Base-by-base conservation (phyloP, 2,329 filamentous ascomycete species). In the Juglanconis oblonga region DNA sequence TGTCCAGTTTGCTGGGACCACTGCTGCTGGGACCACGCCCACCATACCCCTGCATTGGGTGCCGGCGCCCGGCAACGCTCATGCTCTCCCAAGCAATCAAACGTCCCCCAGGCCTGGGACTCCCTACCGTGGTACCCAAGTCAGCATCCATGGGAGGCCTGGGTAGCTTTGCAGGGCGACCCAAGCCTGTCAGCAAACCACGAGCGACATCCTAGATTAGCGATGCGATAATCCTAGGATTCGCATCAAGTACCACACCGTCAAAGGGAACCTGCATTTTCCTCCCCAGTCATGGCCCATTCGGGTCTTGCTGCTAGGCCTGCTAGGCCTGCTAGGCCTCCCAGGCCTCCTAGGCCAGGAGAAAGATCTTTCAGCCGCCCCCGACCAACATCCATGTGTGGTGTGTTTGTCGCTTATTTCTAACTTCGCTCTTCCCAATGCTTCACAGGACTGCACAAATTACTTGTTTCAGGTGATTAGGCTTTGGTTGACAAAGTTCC, bases 401-500 rank as follows among this genome's bases (percentile, higher is more conserved):
- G 13, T 10, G 11, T n/a, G 36, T 31, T 29, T 33, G 5, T 14
- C 42, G 38, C 38, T 42, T 44, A 10, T 42, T 53, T 24, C 33
- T 35, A n/a, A 44, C 4, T 55, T 13, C 52, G n/a, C 44, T 33
- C 29, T 49, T 49, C 29, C 45, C 47, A 32, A 13, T 32, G 53
- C 44, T 56, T 47, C 62, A 63, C 59, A 63, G 61, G 55, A 61
- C 49, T 47, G 49, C 62, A 52, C 58, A 65, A 64, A 66, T 66
- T 67, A 64, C 65, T 61, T 62, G 63, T 64, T 64, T 66, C 61
- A 63, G 13, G 10, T 48, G 31, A 14, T 32, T 7, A 53, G 52
- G 50, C 57, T 61, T 38, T 62, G 59, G 60, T 62, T 61, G 58
- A 52, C 4, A 11, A 35, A 24, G 17, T n/a, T 45, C 44, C n/a